Evolutionary conservation across 306 rosid species (phyloP), one percentile per base, ranked within the genome.

Genomic region (Ormosia semicastrata): DNA sequence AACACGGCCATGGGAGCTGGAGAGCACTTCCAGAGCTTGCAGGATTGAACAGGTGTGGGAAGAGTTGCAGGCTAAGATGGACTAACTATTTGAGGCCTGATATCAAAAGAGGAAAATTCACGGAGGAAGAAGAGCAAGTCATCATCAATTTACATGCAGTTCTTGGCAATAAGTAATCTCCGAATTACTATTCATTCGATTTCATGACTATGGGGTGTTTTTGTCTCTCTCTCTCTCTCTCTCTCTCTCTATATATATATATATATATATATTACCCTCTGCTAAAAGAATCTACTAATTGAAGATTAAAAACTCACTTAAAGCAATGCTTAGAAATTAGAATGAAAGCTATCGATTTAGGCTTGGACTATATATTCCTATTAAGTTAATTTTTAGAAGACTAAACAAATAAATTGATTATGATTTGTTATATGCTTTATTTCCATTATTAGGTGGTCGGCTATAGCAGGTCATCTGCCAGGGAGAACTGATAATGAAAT

Each of bases 401-500:
- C 17, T 77, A 49, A 18, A 56, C 8, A 37, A 9, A 29, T 63
- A 30, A 44, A 57, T 18, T 70, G 40, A 58, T 58, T 30, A 30
- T 57, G 77, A 33, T 70, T 79, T 52, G n/a, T 66, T 66, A 11
- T 43, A n/a, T 36, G 4, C 12, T 68, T 66, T 46, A 14, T 49
- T 49, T 81, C 9, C 13, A 56, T 52, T 40, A 12, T 49, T 76
- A 91, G 98, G 90, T 93, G 98, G 98, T 87, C 98, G 1, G 83
- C 90, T 0, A 93, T 91, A 86, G 98, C 98, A 29, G 89, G 89
- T 39, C 90, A 90, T 90, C 87, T 91, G 44, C 97, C 98, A 15
- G 94, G 98, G 7, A 78, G 97, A 72, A 93, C 96, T 3, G 98
- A 93, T 39, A 93, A 93, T 59, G 98, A 93, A 69, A 90, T 93